Evolutionary conservation across 805 yeast genomes (phyloP).

Genomic region (Wickerhamomyces queroliae): DNA sequence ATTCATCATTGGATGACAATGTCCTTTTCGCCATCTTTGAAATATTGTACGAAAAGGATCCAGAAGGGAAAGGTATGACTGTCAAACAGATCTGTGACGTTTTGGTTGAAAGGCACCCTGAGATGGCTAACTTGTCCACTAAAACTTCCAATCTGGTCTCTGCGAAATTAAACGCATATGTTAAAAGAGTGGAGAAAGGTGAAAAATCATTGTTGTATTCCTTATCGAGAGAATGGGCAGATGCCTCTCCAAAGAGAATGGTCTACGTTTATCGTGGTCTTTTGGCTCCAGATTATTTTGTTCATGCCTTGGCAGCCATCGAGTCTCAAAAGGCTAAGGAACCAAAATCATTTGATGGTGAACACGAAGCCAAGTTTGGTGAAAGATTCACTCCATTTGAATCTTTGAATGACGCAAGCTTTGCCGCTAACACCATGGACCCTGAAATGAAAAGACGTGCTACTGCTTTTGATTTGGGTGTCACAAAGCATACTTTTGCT

Average conservation of each 20-base stretch:
- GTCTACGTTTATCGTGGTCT: constrained; percentile 81
- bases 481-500: constrained; percentile 29
- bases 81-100: constrained; percentile 83
- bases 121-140: constrained; percentile 75
- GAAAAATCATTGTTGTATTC: constrained; percentile 69
- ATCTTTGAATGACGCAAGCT: constrained; percentile 14
- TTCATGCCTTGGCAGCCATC: constrained; percentile 62
- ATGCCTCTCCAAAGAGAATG: constrained; percentile 85
- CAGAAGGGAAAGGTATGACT: constrained; percentile 77
- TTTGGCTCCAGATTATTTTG: constrained; percentile 66
- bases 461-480: constrained; percentile 47
- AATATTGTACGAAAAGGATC: constrained; percentile 63
- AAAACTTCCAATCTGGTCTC: constrained; percentile 77
- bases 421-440: constrained; percentile 3
- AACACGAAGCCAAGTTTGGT: not conserved
- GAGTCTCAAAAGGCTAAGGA: constrained; percentile 38
- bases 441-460: constrained; percentile 37
- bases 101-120: constrained; percentile 69
- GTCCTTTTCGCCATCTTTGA: constrained; percentile 72
- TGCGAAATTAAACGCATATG: constrained; percentile 81
- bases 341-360: constrained; percentile 1
- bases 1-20: constrained; percentile 62
- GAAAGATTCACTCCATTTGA: constrained; percentile 11
- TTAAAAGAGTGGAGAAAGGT: constrained; percentile 79
- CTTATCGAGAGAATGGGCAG: constrained; percentile 84